These are phyloP conservation scores for Fusarium sp. DNA, from an alignment of 2,329 filamentous ascomycete genomes.

Conservation along the genomic window DNA sequence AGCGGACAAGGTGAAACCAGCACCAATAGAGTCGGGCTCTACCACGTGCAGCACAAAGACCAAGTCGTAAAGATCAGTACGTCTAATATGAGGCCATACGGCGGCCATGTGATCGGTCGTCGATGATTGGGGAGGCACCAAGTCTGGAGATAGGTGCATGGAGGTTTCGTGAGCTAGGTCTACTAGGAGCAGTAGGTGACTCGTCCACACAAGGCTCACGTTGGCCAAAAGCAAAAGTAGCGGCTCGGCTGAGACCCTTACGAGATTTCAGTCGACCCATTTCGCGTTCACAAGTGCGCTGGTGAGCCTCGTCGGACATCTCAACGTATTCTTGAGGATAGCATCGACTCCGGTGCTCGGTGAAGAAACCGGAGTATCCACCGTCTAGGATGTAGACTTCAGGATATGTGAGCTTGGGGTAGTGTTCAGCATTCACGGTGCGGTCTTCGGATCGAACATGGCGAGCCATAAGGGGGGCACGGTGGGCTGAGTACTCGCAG, in stretches of 20 bases:
- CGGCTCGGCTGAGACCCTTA: conserved; percentile 85
- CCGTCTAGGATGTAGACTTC: conserved; percentile 98
- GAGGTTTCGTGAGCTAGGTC: conserved; percentile 54
- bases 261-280: conserved; percentile 93
- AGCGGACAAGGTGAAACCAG: conserved; percentile 47
- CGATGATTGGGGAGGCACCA: conserved; percentile 58
- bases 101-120: conserved; percentile 66
- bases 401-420: conserved; percentile 91
- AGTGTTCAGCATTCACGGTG: conserved; percentile 83
- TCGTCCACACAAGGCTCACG: conserved; percentile 67
- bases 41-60: conserved; percentile 47
- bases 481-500: conserved; percentile 98
- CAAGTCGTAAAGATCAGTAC: conserved; percentile 36
- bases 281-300: conserved; percentile 92
- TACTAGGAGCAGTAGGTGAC: conserved; percentile 69
- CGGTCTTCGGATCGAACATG: conserved; percentile 92
- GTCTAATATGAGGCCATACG: conserved; percentile 74
- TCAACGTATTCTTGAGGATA: conserved; percentile 96
- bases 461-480: conserved; percentile 95
- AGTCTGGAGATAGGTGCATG: conserved; percentile 59
- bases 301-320: conserved; percentile 94
- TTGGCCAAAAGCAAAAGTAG: conserved; percentile 95
- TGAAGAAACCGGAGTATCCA: conserved; percentile 94
- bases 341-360: conserved; percentile 81
- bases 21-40: conserved; percentile 42